These are phyloP conservation scores for Cyclotella choctawhatcheeana DNA, from an alignment of 108 stramenopile species.

Conservation along the genomic window DNA sequence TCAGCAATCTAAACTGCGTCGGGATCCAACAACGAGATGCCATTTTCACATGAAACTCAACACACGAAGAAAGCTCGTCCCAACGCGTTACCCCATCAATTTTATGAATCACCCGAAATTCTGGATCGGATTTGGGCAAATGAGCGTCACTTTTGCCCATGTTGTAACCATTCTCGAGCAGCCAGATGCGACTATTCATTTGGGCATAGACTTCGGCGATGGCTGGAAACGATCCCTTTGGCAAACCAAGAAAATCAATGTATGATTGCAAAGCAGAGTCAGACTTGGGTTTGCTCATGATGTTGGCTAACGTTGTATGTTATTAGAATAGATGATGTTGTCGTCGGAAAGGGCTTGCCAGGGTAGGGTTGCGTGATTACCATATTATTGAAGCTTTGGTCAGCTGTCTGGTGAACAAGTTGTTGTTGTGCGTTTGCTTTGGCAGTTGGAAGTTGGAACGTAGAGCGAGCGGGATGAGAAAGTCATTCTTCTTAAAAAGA, in stretches of 20 bases:
- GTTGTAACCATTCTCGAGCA: conserved; percentile 15
- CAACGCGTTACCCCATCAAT: not conserved
- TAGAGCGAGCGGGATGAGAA: too few relatives aligned
- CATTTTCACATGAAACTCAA: conserved; percentile 23
- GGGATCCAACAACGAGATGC: conserved; percentile 26
- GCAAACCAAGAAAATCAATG: not conserved
- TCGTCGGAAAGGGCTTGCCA: too few relatives aligned
- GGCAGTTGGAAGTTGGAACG: too few relatives aligned
- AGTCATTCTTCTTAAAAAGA: too few relatives aligned
- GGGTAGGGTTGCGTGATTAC: too few relatives aligned
- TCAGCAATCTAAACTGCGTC: conserved; percentile 17
- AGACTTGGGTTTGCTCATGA: too few relatives aligned
- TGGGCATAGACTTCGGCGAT: not conserved
- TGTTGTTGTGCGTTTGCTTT: too few relatives aligned
- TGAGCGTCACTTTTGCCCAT: conserved; percentile 10
- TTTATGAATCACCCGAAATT: conserved; percentile 8
- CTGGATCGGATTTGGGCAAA: not conserved
- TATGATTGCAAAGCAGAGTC: conserved; percentile 16
- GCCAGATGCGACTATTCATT: conserved; percentile 8
- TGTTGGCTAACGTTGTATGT: too few relatives aligned
- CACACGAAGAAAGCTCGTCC: conserved; percentile 15
- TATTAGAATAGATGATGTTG: too few relatives aligned
- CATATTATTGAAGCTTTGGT: too few relatives aligned
- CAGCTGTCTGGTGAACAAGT: too few relatives aligned
- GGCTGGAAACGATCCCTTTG: conserved; percentile 3